Conservation (phyloP, 208 protist species). For the Trypanosoma melophagium region DNA sequence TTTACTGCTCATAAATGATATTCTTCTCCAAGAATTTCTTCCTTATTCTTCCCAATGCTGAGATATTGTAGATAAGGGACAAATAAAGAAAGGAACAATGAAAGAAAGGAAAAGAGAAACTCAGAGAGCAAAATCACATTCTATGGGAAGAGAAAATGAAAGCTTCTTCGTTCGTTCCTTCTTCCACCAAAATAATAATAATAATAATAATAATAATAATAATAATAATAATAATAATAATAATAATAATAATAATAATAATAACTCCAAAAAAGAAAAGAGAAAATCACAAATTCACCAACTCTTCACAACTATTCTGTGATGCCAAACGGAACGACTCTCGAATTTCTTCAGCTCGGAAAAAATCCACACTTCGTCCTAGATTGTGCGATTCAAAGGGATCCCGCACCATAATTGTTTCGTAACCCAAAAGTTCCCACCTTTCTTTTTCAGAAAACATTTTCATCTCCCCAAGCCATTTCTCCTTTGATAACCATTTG, state of each 20-base stretch:
- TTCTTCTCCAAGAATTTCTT: not conserved
- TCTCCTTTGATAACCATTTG: slow-evolving; percentile 46
- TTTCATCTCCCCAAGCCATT: slow-evolving; percentile 45
- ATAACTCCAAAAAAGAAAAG: slow-evolving; percentile 16
- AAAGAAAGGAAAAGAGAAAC: too few relatives aligned
- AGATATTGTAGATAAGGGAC: too few relatives aligned
- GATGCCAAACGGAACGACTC: slow-evolving; percentile 63
- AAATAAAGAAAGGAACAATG: too few relatives aligned
- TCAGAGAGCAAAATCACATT: too few relatives aligned
- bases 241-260: too few relatives aligned
- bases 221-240: too few relatives aligned
- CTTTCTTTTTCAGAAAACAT: slow-evolving; percentile 33
- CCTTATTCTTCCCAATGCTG: too few relatives aligned
- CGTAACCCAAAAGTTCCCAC: slow-evolving; percentile 77
- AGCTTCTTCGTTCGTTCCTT: too few relatives aligned
- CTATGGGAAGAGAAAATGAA: too few relatives aligned
- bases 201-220: too few relatives aligned
- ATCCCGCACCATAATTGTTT: slow-evolving; percentile 62
- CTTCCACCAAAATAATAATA: too few relatives aligned
- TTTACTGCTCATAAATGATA: slow-evolving; percentile 67
- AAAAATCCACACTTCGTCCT: slow-evolving; percentile 82
- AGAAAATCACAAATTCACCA: slow-evolving; percentile 9
- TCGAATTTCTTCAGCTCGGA: slow-evolving; percentile 62
- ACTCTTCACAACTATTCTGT: slow-evolving; percentile 29
- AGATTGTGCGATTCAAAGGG: slow-evolving; percentile 79